Base-by-base conservation (phyloP, 306 rosid species). In the Quercus rubra region DNA sequence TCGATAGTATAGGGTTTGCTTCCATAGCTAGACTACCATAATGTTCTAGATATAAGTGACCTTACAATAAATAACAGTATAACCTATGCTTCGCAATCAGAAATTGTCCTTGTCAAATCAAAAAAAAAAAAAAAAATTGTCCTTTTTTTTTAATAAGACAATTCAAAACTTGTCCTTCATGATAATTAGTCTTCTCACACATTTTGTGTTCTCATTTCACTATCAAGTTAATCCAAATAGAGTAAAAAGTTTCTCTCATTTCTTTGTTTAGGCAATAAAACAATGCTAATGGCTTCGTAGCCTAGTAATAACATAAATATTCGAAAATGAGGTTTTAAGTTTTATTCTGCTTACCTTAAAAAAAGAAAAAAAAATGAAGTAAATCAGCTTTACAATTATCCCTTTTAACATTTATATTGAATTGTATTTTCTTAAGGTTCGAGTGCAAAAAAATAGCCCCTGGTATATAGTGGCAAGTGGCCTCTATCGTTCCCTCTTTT, bases 11-110 rank as follows among this genome's bases (percentile, higher is more conserved):
- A 15, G 84, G 74, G 57, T 71, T 64, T 55, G 27, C 55, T 81
- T 74, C 77, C 69, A 75, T 71, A 71, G 68, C 61, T 74, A 55
- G 58, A 61, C 61, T 61, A 71, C 4, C 4, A 75, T 35, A 35
- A 76, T 77, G 75, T 52, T 59, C 54, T 51, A 20, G 31, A 73
- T 20, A 55, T 73, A 78, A 58, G 21, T 25, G 73, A 46, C 70
- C 70, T 73, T 68, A 3, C 1, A 10, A 12, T 49, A 49, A 12
- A 10, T 49, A 2, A 49, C 33, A 19, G 7, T 41, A 41, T 41
- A 41, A 57, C 4, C 21, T n/a, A 41, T 54, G 49, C 61, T 21
- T 77, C 46, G 46, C 46, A 41, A 41, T 41, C 46, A 41, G 46
- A 8, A 8, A 41, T 41, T 41, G 46, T 41, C 43, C 43, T 38